phyloP scores from a whole-genome alignment of 257 asterid genomes.

The Lycium barbarum region DNA sequence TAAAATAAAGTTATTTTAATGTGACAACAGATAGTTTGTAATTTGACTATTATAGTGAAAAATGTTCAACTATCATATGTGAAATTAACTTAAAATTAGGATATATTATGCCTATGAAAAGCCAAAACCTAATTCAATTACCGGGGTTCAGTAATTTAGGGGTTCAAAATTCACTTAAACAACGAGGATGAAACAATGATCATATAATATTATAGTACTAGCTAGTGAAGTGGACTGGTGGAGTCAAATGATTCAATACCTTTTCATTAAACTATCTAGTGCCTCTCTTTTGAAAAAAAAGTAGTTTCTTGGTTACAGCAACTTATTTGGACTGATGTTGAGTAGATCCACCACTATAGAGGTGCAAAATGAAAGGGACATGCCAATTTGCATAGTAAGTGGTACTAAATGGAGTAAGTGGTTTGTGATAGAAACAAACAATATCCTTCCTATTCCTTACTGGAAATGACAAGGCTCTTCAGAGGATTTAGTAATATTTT shows the following conservation, averaged over 20 bases:
- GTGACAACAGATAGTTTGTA: too few species aligned
- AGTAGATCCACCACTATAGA: too few species aligned
- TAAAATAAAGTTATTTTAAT: too few species aligned
- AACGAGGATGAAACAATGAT: background rate
- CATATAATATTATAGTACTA: background rate
- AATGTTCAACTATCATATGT: too few species aligned
- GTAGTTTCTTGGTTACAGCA: background rate
- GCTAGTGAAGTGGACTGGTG: background rate
- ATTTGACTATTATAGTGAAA: too few species aligned
- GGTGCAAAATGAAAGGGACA: constrained; percentile 1
- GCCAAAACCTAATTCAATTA: too few species aligned
- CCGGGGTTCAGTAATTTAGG: too few species aligned
- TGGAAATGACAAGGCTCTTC: constrained; percentile 20
- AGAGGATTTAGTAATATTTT: constrained; percentile 13
- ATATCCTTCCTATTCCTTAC: background rate
- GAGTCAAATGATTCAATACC: background rate
- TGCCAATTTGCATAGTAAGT: constrained; percentile 6
- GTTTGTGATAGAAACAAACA: constrained; percentile 21
- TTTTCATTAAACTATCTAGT: background rate
- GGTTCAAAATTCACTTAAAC: too few species aligned
- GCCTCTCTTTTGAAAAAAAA: background rate
- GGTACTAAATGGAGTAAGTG: constrained; percentile 3
- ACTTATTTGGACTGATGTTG: constrained; percentile 5
- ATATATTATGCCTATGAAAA: too few species aligned
- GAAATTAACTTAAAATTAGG: too few species aligned